Base-by-base conservation (phyloP, 345 rosid genomes). In the Salix arbutifolia region DNA sequence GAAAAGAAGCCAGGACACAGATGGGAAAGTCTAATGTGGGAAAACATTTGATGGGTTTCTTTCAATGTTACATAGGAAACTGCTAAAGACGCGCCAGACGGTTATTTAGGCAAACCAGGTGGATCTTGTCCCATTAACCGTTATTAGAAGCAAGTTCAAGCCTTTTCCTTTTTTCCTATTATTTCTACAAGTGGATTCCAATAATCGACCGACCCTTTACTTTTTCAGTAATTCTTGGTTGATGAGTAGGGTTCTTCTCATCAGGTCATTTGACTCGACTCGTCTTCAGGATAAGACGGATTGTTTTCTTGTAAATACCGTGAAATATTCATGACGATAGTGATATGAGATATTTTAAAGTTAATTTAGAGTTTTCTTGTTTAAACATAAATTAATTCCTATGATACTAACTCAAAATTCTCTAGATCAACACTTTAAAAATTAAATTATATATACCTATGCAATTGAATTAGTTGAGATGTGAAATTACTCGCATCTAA, bases 61-160 rank as follows among this genome's bases (percentile, higher is more conserved):
- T 67, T 75, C 71, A 70, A 78, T 71, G 67, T 79, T 23, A 80
- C 78, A 69, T 72, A 42, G 76, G 79, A 74, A 71, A 38, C 74
- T 25, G 74, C 83, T 30, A 70, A 42, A 74, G 76, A 76, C 77
- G 73, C 87, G 79, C 64, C 75, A 88, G 78, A 79, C 91, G 87
- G 87, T 84, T 84, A 78, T 53, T 67, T 72, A 85, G 95, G 89
- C 89, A 75, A 70, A 78, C 69, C 77, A 85, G 83, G 35, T 68
- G 81, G 73, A 72, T 72, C 76, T 38, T 78, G 76, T 65, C 65
- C 46, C 30, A 13, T 69, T 53, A 5, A 23, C 30, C n/a, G 65
- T 50, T 65, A n/a, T 50, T 30, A 14, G 33, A 16, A 50, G 35
- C 38, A 19, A 16, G 65, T 37, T 48, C 26, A 16, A 50, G 13